Conservation (phyloP, 768 basidiomycete genomes). For the Tremella fuciformis region DNA sequence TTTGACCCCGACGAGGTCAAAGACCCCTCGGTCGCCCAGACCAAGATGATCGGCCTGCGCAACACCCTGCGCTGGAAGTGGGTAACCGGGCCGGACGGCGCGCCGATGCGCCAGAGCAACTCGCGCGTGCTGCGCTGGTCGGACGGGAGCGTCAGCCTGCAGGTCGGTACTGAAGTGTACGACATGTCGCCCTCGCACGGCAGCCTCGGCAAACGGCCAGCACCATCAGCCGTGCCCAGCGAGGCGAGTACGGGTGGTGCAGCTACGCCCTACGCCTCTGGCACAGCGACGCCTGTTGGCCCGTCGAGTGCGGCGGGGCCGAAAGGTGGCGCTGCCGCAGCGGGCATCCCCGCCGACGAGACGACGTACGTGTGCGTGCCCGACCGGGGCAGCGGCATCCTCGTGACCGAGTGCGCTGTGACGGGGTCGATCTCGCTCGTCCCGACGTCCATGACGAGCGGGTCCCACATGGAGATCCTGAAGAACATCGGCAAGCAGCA, state of each 20-base stretch:
- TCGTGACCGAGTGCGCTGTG: constrained; percentile 42
- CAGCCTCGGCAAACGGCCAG: constrained; percentile 1
- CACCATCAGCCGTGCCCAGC: constrained; percentile 17
- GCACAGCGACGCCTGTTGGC: background rate
- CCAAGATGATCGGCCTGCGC: constrained; percentile 81
- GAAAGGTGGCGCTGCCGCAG: background rate
- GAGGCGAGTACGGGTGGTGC: background rate
- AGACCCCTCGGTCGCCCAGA: constrained; percentile 61
- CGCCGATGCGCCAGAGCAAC: constrained; percentile 83
- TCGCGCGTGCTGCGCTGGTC: constrained; percentile 91
- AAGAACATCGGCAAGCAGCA: constrained; percentile 45
- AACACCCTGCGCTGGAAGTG: constrained; percentile 96
- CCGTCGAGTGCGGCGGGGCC: background rate
- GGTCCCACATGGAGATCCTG: constrained; percentile 41
- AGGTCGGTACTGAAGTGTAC: constrained; percentile 89
- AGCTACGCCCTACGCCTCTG: background rate
- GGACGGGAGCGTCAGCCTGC: constrained; percentile 84
- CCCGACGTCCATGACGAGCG: constrained; percentile 41
- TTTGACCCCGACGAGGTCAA: constrained; percentile 75
- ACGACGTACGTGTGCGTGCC: constrained; percentile 29
- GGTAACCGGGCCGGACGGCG: constrained; percentile 70
- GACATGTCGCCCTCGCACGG: constrained; percentile 60
- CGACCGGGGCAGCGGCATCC: constrained; percentile 26
- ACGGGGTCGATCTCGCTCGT: constrained; percentile 43
- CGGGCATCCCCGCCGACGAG: constrained; percentile 1